Percentiles rank a stretch among this genome's conserved stretches.
Evolutionary conservation across 148 eudicot species (phyloP).

Genomic region (Rheum nobile): DNA sequence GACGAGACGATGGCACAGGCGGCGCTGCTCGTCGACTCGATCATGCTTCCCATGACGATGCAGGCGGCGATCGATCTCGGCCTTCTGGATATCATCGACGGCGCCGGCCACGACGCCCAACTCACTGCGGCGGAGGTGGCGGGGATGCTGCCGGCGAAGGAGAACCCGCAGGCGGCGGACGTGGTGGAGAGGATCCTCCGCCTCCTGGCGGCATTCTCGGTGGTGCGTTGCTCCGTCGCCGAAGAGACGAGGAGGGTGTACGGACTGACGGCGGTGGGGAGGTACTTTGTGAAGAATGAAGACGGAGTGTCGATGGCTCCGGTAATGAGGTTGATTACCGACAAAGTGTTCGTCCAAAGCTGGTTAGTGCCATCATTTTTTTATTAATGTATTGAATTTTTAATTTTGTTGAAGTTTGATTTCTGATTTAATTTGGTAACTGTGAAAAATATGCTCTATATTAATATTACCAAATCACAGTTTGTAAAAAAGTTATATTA

Average conservation of each 20-base stretch:
- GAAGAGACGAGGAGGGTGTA: constrained; percentile 10
- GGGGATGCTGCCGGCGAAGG: constrained; percentile 4
- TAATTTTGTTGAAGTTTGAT: too few relatives aligned
- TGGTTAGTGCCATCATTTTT: constrained; percentile 20
- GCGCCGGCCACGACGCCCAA: constrained; percentile 3
- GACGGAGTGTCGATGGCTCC: constrained; percentile 18
- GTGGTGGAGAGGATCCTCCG: constrained; percentile 38
- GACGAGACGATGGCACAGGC: constrained; percentile 12
- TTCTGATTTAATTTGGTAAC: too few relatives aligned
- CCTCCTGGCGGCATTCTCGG: constrained; percentile 16
- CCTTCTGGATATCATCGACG: constrained; percentile 20
- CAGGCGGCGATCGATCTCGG: constrained; percentile 21
- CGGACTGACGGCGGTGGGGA: constrained; percentile 10
- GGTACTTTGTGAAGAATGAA: background rate
- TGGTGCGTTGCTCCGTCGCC: constrained; percentile 12
- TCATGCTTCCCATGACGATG: constrained; percentile 13
- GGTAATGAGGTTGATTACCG: constrained; percentile 15
- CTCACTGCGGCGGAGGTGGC: constrained; percentile 20
- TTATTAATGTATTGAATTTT: too few relatives aligned
- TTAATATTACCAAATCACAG: too few relatives aligned
- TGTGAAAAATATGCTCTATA: too few relatives aligned
- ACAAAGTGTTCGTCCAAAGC: constrained; percentile 25
- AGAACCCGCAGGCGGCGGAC: constrained; percentile 17
- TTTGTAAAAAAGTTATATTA: too few relatives aligned
- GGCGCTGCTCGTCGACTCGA: background rate